Conservation (phyloP, 2,329 filamentous ascomycete genomes). For the Coniochaeta ligniaria region DNA sequence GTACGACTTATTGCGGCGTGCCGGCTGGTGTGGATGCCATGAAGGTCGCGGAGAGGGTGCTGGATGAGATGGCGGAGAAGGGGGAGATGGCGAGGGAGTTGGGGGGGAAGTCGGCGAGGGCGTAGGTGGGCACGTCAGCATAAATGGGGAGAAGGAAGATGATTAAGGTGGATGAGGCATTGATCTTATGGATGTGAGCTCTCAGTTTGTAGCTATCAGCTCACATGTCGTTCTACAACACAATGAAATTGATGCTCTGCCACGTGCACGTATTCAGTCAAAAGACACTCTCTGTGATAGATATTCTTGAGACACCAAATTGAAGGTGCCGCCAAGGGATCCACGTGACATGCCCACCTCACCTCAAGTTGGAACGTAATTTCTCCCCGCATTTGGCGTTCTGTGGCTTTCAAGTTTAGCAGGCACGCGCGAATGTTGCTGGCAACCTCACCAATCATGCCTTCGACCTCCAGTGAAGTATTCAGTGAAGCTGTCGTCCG, state of each 20-base stretch:
- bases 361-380: too few species aligned
- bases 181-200: background rate
- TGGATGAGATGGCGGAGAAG: constrained; percentile 23
- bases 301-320: too few species aligned
- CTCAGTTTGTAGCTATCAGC: too few species aligned
- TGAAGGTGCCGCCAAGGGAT: background rate
- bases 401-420: background rate
- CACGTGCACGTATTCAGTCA: too few species aligned
- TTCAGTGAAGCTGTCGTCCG: constrained; percentile 8
- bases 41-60: constrained; percentile 21
- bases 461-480: constrained; percentile 4
- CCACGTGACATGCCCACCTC: background rate
- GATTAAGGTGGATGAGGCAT: too few species aligned
- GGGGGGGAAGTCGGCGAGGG: constrained; percentile 13
- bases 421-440: background rate
- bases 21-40: constrained; percentile 35
- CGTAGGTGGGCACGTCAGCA: background rate
- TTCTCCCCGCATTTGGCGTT: background rate
- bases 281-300: background rate
- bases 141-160: background rate
- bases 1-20: constrained; percentile 34
- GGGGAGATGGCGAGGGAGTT: constrained; percentile 19
- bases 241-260: too few species aligned
- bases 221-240: too few species aligned
- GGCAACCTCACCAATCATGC: background rate